A percentile compares a stretch with the other conserved stretches of the same genome.
Evolutionary conservation across 768 basidiomycete species (phyloP).

Genomic region (Rhodotorula taiwanensis): DNA sequence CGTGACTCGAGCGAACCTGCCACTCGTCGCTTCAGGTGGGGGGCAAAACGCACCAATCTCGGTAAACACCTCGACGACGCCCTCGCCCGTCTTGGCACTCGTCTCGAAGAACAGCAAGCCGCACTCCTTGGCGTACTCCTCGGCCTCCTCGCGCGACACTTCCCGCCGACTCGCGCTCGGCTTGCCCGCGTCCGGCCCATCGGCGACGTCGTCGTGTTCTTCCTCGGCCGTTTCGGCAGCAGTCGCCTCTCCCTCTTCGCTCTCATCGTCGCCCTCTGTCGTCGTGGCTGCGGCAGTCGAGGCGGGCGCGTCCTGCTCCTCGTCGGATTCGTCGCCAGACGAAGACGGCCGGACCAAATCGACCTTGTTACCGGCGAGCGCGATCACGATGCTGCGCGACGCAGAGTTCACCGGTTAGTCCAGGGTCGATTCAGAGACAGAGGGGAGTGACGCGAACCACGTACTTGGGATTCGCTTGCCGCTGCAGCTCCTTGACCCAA

Average conservation of each 20-base stretch:
- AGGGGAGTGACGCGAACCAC: neutral
- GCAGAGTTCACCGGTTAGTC: neutral
- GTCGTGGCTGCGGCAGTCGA: too few relatives aligned
- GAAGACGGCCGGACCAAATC: constrained; percentile 52
- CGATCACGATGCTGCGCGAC: constrained; percentile 62
- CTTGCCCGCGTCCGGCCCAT: constrained; percentile 17
- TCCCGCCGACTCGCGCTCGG: constrained; percentile 65
- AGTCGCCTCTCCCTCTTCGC: constrained; percentile 75
- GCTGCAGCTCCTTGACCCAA: constrained; percentile 98
- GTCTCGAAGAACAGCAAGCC: constrained; percentile 95
- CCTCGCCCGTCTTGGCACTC: constrained; percentile 92
- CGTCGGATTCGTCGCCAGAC: constrained; percentile 42
- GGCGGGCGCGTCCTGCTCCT: constrained; percentile 45
- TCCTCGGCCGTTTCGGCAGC: constrained; percentile 40
- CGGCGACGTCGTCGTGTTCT: constrained; percentile 55
- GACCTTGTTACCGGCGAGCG: constrained; percentile 95
- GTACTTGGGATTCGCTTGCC: constrained; percentile 97
- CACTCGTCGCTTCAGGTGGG: neutral
- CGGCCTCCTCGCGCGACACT: constrained; percentile 88
- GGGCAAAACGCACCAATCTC: constrained; percentile 69
- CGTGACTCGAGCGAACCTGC: too few relatives aligned
- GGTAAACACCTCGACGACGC: constrained; percentile 91
- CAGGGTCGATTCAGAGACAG: neutral
- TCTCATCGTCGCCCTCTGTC: constrained; percentile 51
- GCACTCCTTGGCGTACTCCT: constrained; percentile 92